A percentile compares a stretch with the other conserved stretches of the same genome.
These are phyloP conservation scores for Pseudomassariella vexata DNA, from an alignment of 2,329 filamentous ascomycete genomes.

Conservation along the genomic window DNA sequence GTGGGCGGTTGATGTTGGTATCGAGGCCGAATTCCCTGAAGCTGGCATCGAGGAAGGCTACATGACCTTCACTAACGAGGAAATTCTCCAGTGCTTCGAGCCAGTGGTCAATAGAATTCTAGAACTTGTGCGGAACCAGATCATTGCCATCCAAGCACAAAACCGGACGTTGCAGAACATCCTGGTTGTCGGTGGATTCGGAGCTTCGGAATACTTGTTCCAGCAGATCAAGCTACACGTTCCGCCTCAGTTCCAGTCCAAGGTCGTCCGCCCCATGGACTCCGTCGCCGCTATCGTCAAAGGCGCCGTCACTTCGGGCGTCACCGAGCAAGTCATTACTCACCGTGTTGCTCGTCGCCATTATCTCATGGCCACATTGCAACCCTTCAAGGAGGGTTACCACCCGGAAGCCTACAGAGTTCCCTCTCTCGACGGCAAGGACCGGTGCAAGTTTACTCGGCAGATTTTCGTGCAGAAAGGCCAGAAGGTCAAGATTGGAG, in stretches of 20 bases:
- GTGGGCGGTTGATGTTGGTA: slow-evolving; percentile 97
- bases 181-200: slow-evolving; percentile 94
- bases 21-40: slow-evolving; percentile 96
- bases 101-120: slow-evolving; percentile 96
- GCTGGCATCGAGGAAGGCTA: slow-evolving; percentile 98
- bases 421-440: slow-evolving; percentile 91
- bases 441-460: slow-evolving; percentile 95
- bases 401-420: slow-evolving; percentile 98
- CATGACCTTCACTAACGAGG: slow-evolving; percentile 99
- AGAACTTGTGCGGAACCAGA: slow-evolving; percentile 94
- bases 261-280: slow-evolving; percentile 98
- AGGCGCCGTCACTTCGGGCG: slow-evolving; percentile 94
- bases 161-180: slow-evolving; percentile 94
- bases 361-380: slow-evolving; percentile 97
- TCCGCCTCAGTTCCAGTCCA: slow-evolving; percentile 94
- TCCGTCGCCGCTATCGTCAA: slow-evolving; percentile 98
- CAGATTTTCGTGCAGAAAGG: slow-evolving; percentile 99
- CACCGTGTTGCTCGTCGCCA: slow-evolving; percentile 95
- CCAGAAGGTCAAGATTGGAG: slow-evolving; percentile 97
- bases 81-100: slow-evolving; percentile 98
- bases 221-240: slow-evolving; percentile 99
- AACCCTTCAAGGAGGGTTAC: slow-evolving; percentile 98
- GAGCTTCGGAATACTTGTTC: slow-evolving; percentile 97
- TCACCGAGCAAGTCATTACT: slow-evolving; percentile 93
- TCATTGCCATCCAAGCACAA: slow-evolving; percentile 97